phyloP scores from a whole-genome alignment of 805 yeast species.

The Sporopachydermia quercuum region DNA sequence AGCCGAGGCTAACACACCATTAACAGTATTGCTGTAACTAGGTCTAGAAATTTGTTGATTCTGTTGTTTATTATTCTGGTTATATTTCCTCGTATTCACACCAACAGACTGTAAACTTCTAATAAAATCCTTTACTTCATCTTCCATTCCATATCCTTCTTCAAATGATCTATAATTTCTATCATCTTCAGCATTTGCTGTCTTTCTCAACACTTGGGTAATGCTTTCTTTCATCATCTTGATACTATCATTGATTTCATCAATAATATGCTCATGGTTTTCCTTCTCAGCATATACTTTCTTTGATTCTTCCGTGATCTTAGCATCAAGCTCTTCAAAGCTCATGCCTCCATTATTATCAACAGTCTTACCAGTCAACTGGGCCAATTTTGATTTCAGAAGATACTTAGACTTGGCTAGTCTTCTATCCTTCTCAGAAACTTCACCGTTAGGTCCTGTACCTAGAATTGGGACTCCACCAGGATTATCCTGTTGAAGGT shows the following conservation, averaged over 20 bases:
- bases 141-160: conserved; percentile 60
- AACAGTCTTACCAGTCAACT: conserved; percentile 63
- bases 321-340: conserved; percentile 38
- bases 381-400: conserved; percentile 80
- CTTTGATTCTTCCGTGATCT: conserved; percentile 21
- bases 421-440: conserved; percentile 71
- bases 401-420: conserved; percentile 70
- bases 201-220: conserved; percentile 24
- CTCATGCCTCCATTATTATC: conserved; percentile 22
- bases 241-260: conserved; percentile 61
- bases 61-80: conserved; percentile 5
- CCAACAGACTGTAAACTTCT: conserved; percentile 30
- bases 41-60: conserved; percentile 7
- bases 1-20: too few relatives aligned
- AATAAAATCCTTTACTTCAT: conserved; percentile 51
- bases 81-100: too few relatives aligned
- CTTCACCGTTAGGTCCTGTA: conserved; percentile 74
- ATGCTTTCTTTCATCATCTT: conserved; percentile 42
- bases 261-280: conserved; percentile 42
- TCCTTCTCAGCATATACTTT: conserved; percentile 37
- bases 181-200: conserved; percentile 16
- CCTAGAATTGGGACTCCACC: conserved; percentile 52
- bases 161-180: conserved; percentile 66
- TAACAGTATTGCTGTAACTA: too few relatives aligned
- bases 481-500: conserved; percentile 50